Conservation (phyloP, 805 yeast genomes). For the Saturnispora dispora region DNA sequence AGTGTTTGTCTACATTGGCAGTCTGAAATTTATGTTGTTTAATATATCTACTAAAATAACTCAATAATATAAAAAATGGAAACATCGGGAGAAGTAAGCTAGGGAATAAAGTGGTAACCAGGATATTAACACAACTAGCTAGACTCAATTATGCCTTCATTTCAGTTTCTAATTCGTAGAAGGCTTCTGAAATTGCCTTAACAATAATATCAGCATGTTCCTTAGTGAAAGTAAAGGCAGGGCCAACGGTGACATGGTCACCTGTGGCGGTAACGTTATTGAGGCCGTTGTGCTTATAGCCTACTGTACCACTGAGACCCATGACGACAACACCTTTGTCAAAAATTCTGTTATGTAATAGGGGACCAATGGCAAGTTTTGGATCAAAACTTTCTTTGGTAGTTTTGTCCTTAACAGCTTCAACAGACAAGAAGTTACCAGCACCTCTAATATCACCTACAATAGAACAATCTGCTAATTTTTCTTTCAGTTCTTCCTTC, state of each 20-base stretch:
- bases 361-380: slow-evolving; percentile 30
- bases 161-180: slow-evolving; percentile 30
- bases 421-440: slow-evolving; percentile 53
- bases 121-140: neutral
- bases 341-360: slow-evolving; percentile 27
- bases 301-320: slow-evolving; percentile 38
- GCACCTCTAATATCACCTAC: slow-evolving; percentile 57
- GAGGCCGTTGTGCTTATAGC: slow-evolving; percentile 19
- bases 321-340: slow-evolving; percentile 40
- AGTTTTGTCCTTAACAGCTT: slow-evolving; percentile 43
- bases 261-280: slow-evolving; percentile 26
- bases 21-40: too few relatives aligned
- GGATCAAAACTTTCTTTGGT: slow-evolving; percentile 42
- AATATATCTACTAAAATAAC: neutral
- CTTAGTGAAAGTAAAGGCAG: slow-evolving; percentile 35
- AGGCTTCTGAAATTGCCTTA: slow-evolving; percentile 31
- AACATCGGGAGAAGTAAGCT: neutral
- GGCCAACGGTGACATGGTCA: slow-evolving; percentile 41
- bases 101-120: neutral
- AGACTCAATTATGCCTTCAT: neutral
- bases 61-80: neutral
- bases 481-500: slow-evolving; percentile 30
- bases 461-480: slow-evolving; percentile 29
- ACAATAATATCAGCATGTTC: slow-evolving; percentile 35
- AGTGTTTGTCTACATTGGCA: too few relatives aligned